These are phyloP conservation scores for Candida ficus DNA, from an alignment of 805 yeast species.

Conservation along the genomic window DNA sequence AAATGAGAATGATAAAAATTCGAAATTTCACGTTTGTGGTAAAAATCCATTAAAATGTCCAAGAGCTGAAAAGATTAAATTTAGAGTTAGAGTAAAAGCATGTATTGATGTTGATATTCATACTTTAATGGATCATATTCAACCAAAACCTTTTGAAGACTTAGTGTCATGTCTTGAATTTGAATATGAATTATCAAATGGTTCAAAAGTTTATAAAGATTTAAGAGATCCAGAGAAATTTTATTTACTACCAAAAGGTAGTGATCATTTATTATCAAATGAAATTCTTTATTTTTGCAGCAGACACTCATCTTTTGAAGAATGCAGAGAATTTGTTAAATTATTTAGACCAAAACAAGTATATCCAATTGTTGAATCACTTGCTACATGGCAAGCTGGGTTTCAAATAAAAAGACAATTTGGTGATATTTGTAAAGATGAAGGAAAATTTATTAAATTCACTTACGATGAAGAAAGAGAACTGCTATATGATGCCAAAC, in stretches of 20 bases:
- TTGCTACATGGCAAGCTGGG: constrained; percentile 32
- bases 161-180: neutral
- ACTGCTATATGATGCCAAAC: constrained; percentile 4
- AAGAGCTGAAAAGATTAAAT: constrained; percentile 2
- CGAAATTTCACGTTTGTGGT: constrained; percentile 18
- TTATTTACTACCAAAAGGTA: constrained; percentile 29
- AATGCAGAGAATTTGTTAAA: constrained; percentile 31
- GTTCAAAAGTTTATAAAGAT: constrained; percentile 23
- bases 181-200: constrained; percentile 7
- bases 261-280: constrained; percentile 30
- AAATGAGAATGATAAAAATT: neutral
- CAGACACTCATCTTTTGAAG: constrained; percentile 43
- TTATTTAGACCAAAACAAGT: constrained; percentile 36
- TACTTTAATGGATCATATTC: constrained; percentile 4
- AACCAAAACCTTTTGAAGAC: constrained; percentile 7
- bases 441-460: neutral
- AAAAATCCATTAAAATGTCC: constrained; percentile 3
- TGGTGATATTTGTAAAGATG: constrained; percentile 29
- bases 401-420: constrained; percentile 36
- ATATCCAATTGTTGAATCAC: constrained; percentile 37
- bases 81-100: constrained; percentile 30
- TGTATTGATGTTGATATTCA: constrained; percentile 30
- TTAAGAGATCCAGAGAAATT: neutral
- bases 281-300: constrained; percentile 37
- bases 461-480: constrained; percentile 12